These are phyloP conservation scores for Saccharum hybrid DNA, from an alignment of 202 grass and related monocot genomes.

Conservation along the genomic window DNA sequence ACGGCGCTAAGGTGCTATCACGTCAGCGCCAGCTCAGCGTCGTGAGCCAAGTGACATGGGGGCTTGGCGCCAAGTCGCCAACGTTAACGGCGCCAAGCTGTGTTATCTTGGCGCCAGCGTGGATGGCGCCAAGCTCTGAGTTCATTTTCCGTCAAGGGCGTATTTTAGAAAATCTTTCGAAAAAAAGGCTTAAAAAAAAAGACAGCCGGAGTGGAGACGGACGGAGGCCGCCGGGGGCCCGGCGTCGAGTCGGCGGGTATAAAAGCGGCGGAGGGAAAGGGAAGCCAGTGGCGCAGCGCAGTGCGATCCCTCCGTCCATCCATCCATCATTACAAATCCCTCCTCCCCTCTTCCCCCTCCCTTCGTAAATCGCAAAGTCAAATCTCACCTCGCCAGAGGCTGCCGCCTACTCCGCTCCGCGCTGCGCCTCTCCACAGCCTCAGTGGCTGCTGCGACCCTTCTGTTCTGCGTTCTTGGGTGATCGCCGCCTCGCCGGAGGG, in stretches of 20 bases:
- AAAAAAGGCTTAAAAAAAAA: too few relatives aligned
- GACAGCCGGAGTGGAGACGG: neutral
- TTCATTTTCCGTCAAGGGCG: too few relatives aligned
- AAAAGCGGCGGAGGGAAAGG: conserved; percentile 23
- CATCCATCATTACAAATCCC: neutral
- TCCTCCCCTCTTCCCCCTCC: neutral
- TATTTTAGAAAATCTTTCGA: too few relatives aligned
- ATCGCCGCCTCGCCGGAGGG: conserved; percentile 14
- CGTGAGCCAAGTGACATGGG: too few relatives aligned
- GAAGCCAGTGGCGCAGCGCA: neutral
- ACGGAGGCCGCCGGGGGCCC: conserved; percentile 19
- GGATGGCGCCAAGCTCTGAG: too few relatives aligned
- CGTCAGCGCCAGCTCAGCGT: too few relatives aligned
- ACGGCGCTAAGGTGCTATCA: too few relatives aligned
- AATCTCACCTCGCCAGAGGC: conserved; percentile 23
- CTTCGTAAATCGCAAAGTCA: conserved; percentile 8
- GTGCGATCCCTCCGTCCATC: neutral
- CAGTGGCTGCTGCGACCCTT: neutral
- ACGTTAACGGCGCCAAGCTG: too few relatives aligned
- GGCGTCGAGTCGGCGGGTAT: neutral
- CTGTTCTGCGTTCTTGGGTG: conserved; percentile 20
- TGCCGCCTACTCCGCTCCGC: neutral
- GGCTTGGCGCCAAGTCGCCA: too few relatives aligned
- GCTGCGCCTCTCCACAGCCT: neutral
- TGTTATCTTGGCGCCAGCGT: too few relatives aligned